Base-by-base conservation (phyloP, 306 rosid species). In the Crotalaria pallida region DNA sequence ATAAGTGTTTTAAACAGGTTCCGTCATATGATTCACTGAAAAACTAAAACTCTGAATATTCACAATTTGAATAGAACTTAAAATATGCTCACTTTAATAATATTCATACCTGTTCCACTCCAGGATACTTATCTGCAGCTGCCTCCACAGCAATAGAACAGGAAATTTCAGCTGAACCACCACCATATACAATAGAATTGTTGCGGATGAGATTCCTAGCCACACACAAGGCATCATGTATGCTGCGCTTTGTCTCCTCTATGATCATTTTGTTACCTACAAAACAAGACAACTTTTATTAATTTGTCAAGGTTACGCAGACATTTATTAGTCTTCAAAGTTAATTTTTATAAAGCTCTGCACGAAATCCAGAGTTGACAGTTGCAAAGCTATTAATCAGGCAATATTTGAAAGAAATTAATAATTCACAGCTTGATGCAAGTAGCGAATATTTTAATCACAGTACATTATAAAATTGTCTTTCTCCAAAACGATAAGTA, bases 261-360 rank as follows among this genome's bases (percentile, higher is more conserved):
- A 91, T 80, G 72, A 95, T 86, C 99, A 95, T 95, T 76, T 95
- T 95, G 88, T 95, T 95, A 78, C 97, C 99, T 95, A 69, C 99
- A 65, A 62, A 60, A 69, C 76, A 82, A 61, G 59, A 61, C 43
- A 48, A 58, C 15, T 44, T 70, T 3, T 3, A 44, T 77, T 43
- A 83, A 50, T 77, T 51, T 34, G 53, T 40, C 67, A 71, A 67
- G 51, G 18, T 51, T 56, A 23, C 66, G 34, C 7, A n/a, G 10
- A 38, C 15, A 66, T 59, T 43, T 29, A 40, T 50, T 69, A 13
- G 3, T 62, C 41, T 27, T 21, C 49, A 3, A 9, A 8, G 41
- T 27, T 6, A 31, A 41, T 41, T 43, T 43, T 10, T n/a, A 55
- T 47, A 44, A 61, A 48, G 44, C 65, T 44, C 63, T 44, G 63